Conservation (phyloP, 73 alveolate genomes). For the Symbiodinium pilosum region DNA sequence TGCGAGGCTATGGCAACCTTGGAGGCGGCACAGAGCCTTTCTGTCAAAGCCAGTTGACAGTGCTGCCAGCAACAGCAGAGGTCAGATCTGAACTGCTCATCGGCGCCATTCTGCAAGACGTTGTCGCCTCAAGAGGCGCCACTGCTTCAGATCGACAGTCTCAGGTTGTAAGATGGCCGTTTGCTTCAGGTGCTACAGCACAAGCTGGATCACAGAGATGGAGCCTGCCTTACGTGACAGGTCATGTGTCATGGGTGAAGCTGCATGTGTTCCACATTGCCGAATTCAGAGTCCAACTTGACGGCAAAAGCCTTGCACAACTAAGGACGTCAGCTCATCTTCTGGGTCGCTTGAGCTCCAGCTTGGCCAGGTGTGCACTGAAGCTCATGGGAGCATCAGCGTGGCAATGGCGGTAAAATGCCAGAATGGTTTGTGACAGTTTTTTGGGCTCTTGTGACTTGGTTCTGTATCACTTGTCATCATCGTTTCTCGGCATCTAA, state of each 20-base stretch:
- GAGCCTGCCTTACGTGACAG: background rate
- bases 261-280: too few species aligned
- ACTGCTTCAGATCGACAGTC: background rate
- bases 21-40: background rate
- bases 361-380: background rate
- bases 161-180: too few species aligned
- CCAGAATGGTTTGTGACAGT: too few species aligned
- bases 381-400: too few species aligned
- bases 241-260: too few species aligned
- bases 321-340: background rate
- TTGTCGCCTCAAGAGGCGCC: background rate
- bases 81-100: slow-evolving; percentile 53
- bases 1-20: slow-evolving; percentile 55
- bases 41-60: background rate
- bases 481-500: too few species aligned
- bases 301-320: background rate
- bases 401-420: too few species aligned
- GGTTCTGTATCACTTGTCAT: too few species aligned
- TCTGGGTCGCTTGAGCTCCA: background rate
- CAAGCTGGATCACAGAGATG: background rate
- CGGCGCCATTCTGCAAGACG: slow-evolving; percentile 32
- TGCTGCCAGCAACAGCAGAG: background rate
- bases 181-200: background rate
- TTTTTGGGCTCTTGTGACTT: too few species aligned
- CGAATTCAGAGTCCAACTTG: background rate